Percentiles rank a stretch among this genome's conserved stretches.
Conservation (phyloP, 2,329 filamentous ascomycete genomes). For the Hymenoscyphus infarciens region DNA sequence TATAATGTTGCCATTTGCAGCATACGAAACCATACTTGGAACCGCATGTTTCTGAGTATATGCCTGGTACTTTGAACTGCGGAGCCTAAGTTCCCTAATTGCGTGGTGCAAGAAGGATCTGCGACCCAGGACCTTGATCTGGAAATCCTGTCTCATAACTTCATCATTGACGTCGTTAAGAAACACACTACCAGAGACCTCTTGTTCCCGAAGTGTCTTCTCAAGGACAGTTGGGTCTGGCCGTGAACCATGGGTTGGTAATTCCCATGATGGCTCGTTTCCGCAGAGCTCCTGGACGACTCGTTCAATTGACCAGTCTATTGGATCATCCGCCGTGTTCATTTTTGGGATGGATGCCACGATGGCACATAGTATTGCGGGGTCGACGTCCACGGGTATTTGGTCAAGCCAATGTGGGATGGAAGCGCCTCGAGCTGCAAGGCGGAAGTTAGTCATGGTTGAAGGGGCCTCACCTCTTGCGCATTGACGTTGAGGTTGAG, state of each 20-base stretch:
- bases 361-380: background rate
- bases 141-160: constrained; percentile 27
- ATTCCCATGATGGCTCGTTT: constrained; percentile 46
- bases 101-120: constrained; percentile 47
- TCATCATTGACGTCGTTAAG: constrained; percentile 25
- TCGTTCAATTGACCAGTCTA: constrained; percentile 65
- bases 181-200: constrained; percentile 42
- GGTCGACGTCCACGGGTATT: background rate
- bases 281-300: constrained; percentile 65
- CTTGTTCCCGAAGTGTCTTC: constrained; percentile 53
- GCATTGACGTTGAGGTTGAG: background rate
- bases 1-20: constrained; percentile 3
- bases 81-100: constrained; percentile 52
- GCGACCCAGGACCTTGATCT: constrained; percentile 24
- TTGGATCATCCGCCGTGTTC: constrained; percentile 57
- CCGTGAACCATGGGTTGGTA: constrained; percentile 33
- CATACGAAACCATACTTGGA: constrained; percentile 7
- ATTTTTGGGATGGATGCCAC: constrained; percentile 19
- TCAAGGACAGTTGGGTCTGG: constrained; percentile 54
- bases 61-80: constrained; percentile 48
- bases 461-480: background rate
- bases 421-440: constrained; percentile 4
- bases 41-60: constrained; percentile 3
- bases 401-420: constrained; percentile 6
- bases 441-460: constrained; percentile 4